Percentiles rank a stretch among this genome's conserved stretches.
phyloP scores from a whole-genome alignment of 768 basidiomycete species.

The Termitomyces sp. region DNA sequence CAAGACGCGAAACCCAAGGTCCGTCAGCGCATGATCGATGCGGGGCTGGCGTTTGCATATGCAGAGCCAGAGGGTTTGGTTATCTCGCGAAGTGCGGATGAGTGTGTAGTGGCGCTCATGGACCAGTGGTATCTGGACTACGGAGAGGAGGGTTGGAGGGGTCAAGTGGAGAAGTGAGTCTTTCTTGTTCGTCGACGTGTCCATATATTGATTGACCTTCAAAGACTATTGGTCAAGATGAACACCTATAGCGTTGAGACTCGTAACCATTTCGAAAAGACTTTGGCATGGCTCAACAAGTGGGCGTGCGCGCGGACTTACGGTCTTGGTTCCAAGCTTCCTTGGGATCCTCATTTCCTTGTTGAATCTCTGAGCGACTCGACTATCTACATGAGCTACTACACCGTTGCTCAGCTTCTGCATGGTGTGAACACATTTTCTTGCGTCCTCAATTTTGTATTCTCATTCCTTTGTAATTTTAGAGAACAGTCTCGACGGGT shows the following conservation, averaged over 20 bases:
- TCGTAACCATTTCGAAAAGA: conserved; percentile 85
- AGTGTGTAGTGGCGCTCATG: conserved; percentile 96
- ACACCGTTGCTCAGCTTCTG: conserved; percentile 87
- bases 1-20: conserved; percentile 92
- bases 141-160: conserved; percentile 87
- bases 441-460: background rate
- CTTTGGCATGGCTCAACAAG: conserved; percentile 91
- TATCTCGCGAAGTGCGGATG: conserved; percentile 79
- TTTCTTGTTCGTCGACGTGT: background rate
- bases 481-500: conserved; percentile 76
- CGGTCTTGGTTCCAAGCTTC: conserved; percentile 90
- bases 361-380: conserved; percentile 97
- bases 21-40: conserved; percentile 73
- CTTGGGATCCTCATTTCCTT: conserved; percentile 95
- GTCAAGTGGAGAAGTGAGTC: conserved; percentile 73
- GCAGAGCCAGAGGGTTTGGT: conserved; percentile 82
- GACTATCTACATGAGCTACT: conserved; percentile 98
- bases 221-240: conserved; percentile 77
- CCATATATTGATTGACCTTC: conserved; percentile 5
- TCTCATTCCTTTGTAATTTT: background rate
- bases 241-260: conserved; percentile 91
- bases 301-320: conserved; percentile 99
- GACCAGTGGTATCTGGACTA: conserved; percentile 99
- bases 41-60: conserved; percentile 79
- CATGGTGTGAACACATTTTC: conserved; percentile 55